A percentile compares a stretch with the other conserved stretches of the same genome.
Conservation (phyloP, 306 rosid genomes). For the Delonix regia region DNA sequence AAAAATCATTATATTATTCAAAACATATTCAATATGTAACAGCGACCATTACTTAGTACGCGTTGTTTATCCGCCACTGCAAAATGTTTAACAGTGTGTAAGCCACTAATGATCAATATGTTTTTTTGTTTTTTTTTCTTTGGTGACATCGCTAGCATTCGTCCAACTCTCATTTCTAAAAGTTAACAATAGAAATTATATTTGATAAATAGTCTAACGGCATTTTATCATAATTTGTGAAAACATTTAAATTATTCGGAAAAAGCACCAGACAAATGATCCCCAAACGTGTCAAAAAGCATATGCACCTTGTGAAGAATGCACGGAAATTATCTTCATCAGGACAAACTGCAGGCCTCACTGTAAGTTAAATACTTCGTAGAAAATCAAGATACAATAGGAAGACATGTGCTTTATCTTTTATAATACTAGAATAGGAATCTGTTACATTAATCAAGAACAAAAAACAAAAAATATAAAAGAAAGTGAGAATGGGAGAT, state of each 20-base stretch:
- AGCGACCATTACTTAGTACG: too few species aligned
- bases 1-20: too few species aligned
- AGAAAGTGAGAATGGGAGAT: neutral
- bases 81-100: too few species aligned
- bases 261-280: neutral
- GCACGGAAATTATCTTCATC: neutral
- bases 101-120: too few species aligned
- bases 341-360: neutral
- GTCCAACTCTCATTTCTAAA: neutral
- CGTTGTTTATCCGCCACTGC: too few species aligned
- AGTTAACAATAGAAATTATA: too few species aligned
- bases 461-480: neutral
- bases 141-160: neutral
- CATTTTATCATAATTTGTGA: too few species aligned
- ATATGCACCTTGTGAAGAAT: neutral
- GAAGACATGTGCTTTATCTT: neutral
- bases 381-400: neutral
- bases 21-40: too few species aligned
- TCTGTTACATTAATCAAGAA: neutral
- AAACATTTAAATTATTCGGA: neutral
- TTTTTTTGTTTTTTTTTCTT: neutral
- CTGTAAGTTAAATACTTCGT: neutral
- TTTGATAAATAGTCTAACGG: too few species aligned
- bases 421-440: neutral
- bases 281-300: neutral